Percentiles rank a stretch among this genome's conserved stretches.
Evolutionary conservation across 225 moss, liverwort and hornwort species (phyloP).

Genomic region (Lunularia cruciata): DNA sequence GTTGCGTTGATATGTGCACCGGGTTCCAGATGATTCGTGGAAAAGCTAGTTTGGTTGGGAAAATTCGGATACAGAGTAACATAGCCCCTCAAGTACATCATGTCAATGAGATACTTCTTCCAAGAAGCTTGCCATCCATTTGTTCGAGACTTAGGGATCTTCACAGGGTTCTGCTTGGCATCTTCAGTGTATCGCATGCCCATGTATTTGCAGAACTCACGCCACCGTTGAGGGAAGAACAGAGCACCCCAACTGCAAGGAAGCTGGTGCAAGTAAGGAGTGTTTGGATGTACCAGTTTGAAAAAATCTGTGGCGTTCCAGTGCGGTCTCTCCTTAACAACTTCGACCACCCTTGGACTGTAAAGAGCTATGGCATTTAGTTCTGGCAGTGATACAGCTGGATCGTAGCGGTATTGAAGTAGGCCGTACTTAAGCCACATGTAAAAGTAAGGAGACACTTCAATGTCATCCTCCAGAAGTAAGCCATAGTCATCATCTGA

Average conservation of each 20-base stretch:
- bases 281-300: constrained; percentile 63
- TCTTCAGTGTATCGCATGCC: constrained; percentile 77
- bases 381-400: constrained; percentile 66
- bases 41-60: constrained; percentile 90
- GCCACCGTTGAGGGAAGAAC: constrained; percentile 84
- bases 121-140: constrained; percentile 99
- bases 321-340: constrained; percentile 80
- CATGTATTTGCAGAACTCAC: constrained; percentile 97
- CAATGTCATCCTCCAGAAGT: constrained; percentile 92
- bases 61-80: constrained; percentile 98
- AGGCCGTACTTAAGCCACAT: constrained; percentile 99
- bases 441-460: constrained; percentile 94
- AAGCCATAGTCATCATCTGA: constrained; percentile 86
- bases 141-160: constrained; percentile 87
- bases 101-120: constrained; percentile 93
- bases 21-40: constrained; percentile 95
- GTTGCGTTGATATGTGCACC: constrained; percentile 86
- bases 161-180: constrained; percentile 76
- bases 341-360: constrained; percentile 86
- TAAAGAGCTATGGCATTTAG: constrained; percentile 90
- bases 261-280: constrained; percentile 88
- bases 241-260: constrained; percentile 97
- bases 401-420: constrained; percentile 83
- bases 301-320: constrained; percentile 91
- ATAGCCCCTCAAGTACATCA: constrained; percentile 94